Evolutionary conservation across 495 filamentous ascomycete species (phyloP).

Genomic region (Hypoxylon rickii): DNA sequence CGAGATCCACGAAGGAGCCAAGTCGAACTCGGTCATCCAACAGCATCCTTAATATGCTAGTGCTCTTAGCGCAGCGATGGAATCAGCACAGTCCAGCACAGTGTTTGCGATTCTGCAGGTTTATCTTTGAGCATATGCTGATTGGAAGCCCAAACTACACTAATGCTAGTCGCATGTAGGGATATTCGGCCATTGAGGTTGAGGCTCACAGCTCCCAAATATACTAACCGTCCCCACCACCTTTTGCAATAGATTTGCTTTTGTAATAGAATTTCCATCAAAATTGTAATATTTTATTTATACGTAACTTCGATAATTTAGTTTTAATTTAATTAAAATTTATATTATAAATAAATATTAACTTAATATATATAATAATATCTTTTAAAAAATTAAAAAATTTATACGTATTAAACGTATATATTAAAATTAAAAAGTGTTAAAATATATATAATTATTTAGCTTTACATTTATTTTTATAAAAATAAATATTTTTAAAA

Average conservation of each 20-base stretch:
- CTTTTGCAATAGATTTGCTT: not conserved
- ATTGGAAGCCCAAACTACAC: slow-evolving; percentile 30
- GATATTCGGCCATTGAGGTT: slow-evolving; percentile 15
- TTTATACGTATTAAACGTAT: not conserved
- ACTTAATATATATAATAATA: not conserved
- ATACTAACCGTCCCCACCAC: not conserved
- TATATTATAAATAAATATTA: no score
- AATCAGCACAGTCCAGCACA: slow-evolving; percentile 36
- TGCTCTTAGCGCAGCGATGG: slow-evolving; percentile 22
- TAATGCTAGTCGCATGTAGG: slow-evolving; percentile 30
- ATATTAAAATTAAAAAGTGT: not conserved
- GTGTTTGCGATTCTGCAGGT: slow-evolving; percentile 38
- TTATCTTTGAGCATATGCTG: slow-evolving; percentile 37
- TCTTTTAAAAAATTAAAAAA: no score
- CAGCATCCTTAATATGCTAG: not conserved
- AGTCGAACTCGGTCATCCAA: not conserved
- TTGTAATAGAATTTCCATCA: no score
- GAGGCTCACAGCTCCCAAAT: slow-evolving; percentile 16
- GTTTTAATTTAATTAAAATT: no score
- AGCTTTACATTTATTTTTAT: no score
- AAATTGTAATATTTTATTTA: no score
- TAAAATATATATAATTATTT: no score
- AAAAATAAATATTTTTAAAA: no score
- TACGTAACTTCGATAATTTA: no score
- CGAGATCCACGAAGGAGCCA: not conserved